Base-by-base conservation (phyloP, 2,329 filamentous ascomycete species). In the Stachybotrys elegans region DNA sequence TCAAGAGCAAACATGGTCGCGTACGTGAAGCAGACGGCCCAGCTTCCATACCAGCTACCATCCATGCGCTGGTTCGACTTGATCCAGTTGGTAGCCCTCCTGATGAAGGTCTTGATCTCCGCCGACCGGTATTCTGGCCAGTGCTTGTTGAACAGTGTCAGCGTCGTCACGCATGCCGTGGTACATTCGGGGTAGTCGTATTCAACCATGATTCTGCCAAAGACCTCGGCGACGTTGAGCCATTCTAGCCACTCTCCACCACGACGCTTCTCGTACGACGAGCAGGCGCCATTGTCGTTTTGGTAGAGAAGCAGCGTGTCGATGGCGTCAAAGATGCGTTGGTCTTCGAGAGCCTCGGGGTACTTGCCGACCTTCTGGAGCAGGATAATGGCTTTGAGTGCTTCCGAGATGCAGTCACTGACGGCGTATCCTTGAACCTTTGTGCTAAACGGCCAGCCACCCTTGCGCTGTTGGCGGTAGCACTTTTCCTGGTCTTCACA, bases 101-200 rank as follows among this genome's bases (percentile, higher is more conserved):
- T 69, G 52, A 93, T 84, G 56, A 93, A 89, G 1, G 60, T 61
- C 8, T 78, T 72, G 52, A 98, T 92, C 48, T 97, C 92, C 0
- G 76, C 65, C 0, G 78, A 61, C 40, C 92, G 80, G 64, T 98
- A 95, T 22, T 84, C 71, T 0, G 92, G 89, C 72, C 89, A 94
- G 62, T 87, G 76, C 57, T 85, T 77, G 52, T 80, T 79, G 71
- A 97, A 97, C 2, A 92, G 73, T 5, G 84, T 86, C 17, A 98
- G 73, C 0, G 88, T 90, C 2, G 88, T 96, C 4, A 98, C 86
- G 22, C 90, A 89, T 1, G 93, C 91, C 3, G 93, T 97, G 1
- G 93, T 98, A 71, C 93, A 98, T 65, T 98, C 93, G 0, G 92
- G 90, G 59, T 98, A 97, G 62, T 95, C 89, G 63, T 98, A 98